Evolutionary conservation across 495 filamentous ascomycete species (phyloP).

Genomic region (Hypoxylon fuscum): DNA sequence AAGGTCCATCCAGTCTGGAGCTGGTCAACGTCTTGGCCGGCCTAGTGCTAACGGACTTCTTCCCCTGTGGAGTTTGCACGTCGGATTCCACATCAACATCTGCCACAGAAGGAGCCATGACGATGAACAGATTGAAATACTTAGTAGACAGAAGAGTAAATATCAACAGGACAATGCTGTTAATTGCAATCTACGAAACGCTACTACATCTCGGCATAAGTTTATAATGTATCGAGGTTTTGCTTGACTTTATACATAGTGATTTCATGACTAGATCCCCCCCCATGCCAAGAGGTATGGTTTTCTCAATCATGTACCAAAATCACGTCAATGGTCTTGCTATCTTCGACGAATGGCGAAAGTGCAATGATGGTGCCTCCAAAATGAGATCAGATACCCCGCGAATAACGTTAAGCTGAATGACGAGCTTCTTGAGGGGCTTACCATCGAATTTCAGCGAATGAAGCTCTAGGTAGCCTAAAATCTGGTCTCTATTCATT

Average conservation of each 20-base stretch:
- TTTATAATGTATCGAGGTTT: background rate
- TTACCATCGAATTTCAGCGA: slow-evolving; percentile 4
- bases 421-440: slow-evolving; percentile 13
- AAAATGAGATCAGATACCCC: slow-evolving; percentile 41
- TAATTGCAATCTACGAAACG: background rate
- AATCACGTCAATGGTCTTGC: slow-evolving; percentile 31
- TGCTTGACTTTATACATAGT: slow-evolving; percentile 16
- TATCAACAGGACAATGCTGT: background rate
- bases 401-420: slow-evolving; percentile 34
- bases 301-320: slow-evolving; percentile 19
- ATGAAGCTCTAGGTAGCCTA: no score
- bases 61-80: slow-evolving; percentile 55
- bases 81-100: slow-evolving; percentile 44
- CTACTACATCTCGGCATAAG: background rate
- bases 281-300: slow-evolving; percentile 7
- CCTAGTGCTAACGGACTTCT: slow-evolving; percentile 56
- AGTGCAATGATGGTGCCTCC: slow-evolving; percentile 10
- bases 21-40: slow-evolving; percentile 77
- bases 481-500: background rate
- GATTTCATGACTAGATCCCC: slow-evolving; percentile 3
- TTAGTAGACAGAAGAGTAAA: background rate
- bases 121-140: background rate
- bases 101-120: slow-evolving; percentile 47
- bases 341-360: slow-evolving; percentile 33
- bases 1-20: slow-evolving; percentile 79